phyloP scores from a whole-genome alignment of 768 basidiomycete genomes.

The Mycena latifolia region DNA sequence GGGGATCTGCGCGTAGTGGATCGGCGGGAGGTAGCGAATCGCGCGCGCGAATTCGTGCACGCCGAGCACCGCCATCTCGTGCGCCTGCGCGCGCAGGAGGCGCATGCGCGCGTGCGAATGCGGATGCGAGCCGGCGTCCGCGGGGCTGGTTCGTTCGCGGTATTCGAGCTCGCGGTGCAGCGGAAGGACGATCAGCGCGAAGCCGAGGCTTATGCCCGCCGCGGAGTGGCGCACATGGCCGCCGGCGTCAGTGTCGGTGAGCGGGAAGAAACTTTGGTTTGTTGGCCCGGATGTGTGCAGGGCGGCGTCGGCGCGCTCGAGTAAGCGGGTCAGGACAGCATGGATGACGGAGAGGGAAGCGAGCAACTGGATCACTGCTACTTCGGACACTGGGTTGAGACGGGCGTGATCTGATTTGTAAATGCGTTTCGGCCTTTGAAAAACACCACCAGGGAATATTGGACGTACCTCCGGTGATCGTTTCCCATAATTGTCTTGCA shows the following conservation, averaged over 20 bases:
- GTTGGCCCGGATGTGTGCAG: background rate
- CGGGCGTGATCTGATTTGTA: constrained; percentile 8
- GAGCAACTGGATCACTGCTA: constrained; percentile 12
- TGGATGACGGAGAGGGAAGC: constrained; percentile 13
- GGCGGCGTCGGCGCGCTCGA: background rate
- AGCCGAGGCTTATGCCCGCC: background rate
- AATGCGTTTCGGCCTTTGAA: no score
- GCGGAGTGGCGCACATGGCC: background rate
- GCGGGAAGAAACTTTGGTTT: background rate
- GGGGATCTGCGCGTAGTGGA: background rate
- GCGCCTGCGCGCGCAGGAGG: constrained; percentile 13
- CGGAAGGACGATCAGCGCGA: constrained; percentile 5
- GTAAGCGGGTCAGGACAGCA: constrained; percentile 2
- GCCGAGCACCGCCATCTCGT: constrained; percentile 13
- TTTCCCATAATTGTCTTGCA: constrained; percentile 7
- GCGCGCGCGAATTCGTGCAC: constrained; percentile 7
- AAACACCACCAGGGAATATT: no score
- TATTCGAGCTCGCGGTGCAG: constrained; percentile 22
- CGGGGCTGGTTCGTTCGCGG: constrained; percentile 22
- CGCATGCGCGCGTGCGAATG: constrained; percentile 2
- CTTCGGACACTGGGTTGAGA: constrained; percentile 22
- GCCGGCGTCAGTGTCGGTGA: background rate
- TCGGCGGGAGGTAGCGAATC: constrained; percentile 7
- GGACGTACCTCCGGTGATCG: constrained; percentile 18
- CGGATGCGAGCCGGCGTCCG: background rate